Evolutionary conservation across 2,329 filamentous ascomycete species (phyloP).

Genomic region (Hymenotorrendiella dingleyae): DNA sequence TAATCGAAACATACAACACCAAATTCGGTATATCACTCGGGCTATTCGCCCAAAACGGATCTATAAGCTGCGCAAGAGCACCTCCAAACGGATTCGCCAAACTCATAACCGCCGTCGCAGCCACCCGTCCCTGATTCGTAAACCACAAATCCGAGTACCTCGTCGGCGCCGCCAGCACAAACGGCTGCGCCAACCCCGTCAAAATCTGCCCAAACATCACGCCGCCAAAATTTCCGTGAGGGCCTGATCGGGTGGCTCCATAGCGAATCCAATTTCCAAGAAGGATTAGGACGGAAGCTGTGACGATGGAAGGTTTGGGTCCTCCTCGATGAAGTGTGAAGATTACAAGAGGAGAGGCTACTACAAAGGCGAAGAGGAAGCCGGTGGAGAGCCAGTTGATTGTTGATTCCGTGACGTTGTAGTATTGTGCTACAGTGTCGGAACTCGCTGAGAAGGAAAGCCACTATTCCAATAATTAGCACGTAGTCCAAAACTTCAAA

Average conservation of each 20-base stretch:
- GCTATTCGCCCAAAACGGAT: conserved; percentile 64
- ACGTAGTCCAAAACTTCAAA: not conserved
- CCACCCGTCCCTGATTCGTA: conserved; percentile 73
- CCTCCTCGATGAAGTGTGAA: conserved; percentile 71
- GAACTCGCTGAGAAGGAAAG: conserved; percentile 85
- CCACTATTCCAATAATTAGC: conserved; percentile 54
- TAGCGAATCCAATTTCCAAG: conserved; percentile 90
- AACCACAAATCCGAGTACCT: conserved; percentile 95
- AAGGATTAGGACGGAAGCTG: conserved; percentile 66
- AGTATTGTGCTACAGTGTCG: conserved; percentile 67
- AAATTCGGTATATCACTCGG: conserved; percentile 66
- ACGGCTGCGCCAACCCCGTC: conserved; percentile 84
- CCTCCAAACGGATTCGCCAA: conserved; percentile 88
- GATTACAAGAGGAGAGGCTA: conserved; percentile 66
- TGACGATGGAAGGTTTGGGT: conserved; percentile 71
- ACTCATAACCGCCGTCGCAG: conserved; percentile 78
- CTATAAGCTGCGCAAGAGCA: conserved; percentile 80
- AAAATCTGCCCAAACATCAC: conserved; percentile 91
- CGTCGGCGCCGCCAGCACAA: conserved; percentile 83
- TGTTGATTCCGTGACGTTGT: conserved; percentile 62
- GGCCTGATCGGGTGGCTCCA: conserved; percentile 53
- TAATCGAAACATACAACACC: conserved; percentile 79
- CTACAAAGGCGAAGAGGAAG: conserved; percentile 80
- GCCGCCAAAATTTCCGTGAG: conserved; percentile 60
- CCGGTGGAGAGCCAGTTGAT: conserved; percentile 92